A percentile compares a stretch with the other conserved stretches of the same genome.
Conservation (phyloP, 2,329 filamentous ascomycete genomes). For the Colletotrichum graminicola region DNA sequence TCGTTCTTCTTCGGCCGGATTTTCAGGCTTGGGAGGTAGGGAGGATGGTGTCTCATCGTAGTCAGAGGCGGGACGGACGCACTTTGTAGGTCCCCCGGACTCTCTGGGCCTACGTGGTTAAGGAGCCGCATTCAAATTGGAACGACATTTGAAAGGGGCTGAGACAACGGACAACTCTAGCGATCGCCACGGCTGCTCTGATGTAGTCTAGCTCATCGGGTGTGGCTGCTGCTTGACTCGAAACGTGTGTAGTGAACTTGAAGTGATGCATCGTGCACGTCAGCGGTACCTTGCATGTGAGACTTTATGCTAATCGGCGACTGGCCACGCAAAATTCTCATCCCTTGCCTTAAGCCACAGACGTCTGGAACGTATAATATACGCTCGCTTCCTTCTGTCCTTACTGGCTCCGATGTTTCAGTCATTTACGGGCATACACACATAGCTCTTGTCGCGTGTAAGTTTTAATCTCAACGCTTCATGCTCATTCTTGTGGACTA, state of each 20-base stretch:
- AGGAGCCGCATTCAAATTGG: not conserved
- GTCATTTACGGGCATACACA: not conserved
- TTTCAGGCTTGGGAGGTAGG: not conserved
- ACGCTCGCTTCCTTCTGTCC: not conserved
- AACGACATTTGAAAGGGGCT: not conserved
- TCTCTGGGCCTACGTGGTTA: not conserved
- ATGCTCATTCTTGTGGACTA: too few relatives aligned
- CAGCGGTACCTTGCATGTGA: constrained; percentile 1
- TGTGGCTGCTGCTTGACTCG: constrained; percentile 4
- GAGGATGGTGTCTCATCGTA: too few relatives aligned
- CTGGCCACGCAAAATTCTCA: not conserved
- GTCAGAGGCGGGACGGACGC: not conserved
- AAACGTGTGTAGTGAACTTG: not conserved
- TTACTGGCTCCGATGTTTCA: not conserved
- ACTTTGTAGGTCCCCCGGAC: not conserved
- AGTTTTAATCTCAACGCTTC: not conserved
- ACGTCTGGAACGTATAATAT: not conserved
- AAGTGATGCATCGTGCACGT: constrained; percentile 4
- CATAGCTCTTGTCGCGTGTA: not conserved
- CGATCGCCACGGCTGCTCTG: not conserved
- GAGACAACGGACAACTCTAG: not conserved
- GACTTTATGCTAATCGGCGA: not conserved
- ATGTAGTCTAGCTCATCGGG: not conserved
- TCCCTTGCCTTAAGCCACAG: not conserved
- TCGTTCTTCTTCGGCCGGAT: too few relatives aligned